A percentile compares a stretch with the other conserved stretches of the same genome.
Conservation (phyloP, 495 filamentous ascomycete genomes). For the Penicillium psychrofluorescens region DNA sequence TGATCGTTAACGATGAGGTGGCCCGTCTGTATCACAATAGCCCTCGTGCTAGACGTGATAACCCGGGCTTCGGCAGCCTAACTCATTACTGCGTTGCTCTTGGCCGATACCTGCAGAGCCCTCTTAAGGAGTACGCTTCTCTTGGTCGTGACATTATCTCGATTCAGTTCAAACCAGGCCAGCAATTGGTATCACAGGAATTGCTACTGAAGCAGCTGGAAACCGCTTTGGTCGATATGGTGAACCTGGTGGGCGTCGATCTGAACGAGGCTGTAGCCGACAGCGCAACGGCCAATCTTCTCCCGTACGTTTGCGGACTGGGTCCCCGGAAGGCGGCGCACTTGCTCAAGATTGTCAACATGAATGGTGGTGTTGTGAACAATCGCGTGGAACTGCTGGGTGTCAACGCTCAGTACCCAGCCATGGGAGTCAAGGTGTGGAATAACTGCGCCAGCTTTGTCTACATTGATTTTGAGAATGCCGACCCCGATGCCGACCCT, state of each 20-base stretch:
- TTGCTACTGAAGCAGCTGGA: conserved; percentile 80
- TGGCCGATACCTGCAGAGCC: conserved; percentile 85
- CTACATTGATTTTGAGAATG: conserved; percentile 75
- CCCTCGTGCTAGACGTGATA: conserved; percentile 69
- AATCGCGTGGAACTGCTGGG: conserved; percentile 82
- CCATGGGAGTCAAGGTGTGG: conserved; percentile 85
- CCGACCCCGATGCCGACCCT: conserved; percentile 73
- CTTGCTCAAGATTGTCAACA: conserved; percentile 82
- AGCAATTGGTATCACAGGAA: conserved; percentile 79
- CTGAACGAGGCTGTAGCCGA: conserved; percentile 85
- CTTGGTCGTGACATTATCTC: conserved; percentile 82
- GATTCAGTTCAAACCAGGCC: conserved; percentile 79
- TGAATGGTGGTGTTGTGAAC: conserved; percentile 75
- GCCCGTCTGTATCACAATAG: conserved; percentile 90
- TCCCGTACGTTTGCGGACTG: conserved; percentile 87
- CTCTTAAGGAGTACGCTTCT: conserved; percentile 90
- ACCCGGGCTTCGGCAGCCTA: conserved; percentile 67
- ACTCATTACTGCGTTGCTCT: conserved; percentile 84
- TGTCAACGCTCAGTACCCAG: conserved; percentile 70
- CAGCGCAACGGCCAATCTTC: conserved; percentile 69
- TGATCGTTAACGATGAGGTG: conserved; percentile 93
- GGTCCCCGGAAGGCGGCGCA: conserved; percentile 87
- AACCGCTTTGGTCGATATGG: conserved; percentile 94
- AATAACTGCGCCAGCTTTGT: conserved; percentile 95
- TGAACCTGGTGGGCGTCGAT: conserved; percentile 91